Conservation (phyloP, 1,284 basidiomycete genomes). For the Sporisorium graminicola region DNA sequence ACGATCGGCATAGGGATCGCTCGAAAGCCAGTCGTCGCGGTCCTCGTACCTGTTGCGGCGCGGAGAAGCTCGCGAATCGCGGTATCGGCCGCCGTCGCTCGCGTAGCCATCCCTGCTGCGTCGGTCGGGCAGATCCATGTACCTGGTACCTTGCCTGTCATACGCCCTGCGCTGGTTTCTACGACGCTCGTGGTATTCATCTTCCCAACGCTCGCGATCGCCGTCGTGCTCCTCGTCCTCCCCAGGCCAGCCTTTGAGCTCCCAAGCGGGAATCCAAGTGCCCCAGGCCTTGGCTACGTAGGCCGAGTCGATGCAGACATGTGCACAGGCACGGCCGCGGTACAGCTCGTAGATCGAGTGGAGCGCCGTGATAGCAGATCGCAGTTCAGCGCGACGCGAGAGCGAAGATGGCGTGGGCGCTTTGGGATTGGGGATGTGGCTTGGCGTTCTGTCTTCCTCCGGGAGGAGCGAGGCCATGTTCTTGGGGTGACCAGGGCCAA, state of each 20-base stretch:
- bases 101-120: conserved; percentile 33
- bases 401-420: conserved; percentile 48
- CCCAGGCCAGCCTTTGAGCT: conserved; percentile 60
- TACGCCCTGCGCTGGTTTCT: conserved; percentile 29
- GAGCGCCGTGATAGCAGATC: conserved; percentile 52
- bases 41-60: conserved; percentile 16
- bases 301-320: conserved; percentile 62
- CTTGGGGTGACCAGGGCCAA: conserved; percentile 50
- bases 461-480: conserved; percentile 54
- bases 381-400: conserved; percentile 55
- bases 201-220: conserved; percentile 27
- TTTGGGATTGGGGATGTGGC: conserved; percentile 53
- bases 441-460: conserved; percentile 40
- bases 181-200: conserved; percentile 35
- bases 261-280: conserved; percentile 64
- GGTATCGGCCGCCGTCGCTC: conserved; percentile 36
- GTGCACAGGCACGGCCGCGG: conserved; percentile 53
- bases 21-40: conserved; percentile 44
- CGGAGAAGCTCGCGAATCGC: conserved; percentile 11
- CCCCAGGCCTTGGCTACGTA: conserved; percentile 67
- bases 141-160: conserved; percentile 24
- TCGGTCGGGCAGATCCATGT: conserved; percentile 26
- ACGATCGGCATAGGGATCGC: conserved; percentile 38
- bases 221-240: conserved; percentile 44
- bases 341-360: conserved; percentile 52